Conservation (phyloP, 208 protist genomes). For the Acanthamoeba lugdunensis region DNA sequence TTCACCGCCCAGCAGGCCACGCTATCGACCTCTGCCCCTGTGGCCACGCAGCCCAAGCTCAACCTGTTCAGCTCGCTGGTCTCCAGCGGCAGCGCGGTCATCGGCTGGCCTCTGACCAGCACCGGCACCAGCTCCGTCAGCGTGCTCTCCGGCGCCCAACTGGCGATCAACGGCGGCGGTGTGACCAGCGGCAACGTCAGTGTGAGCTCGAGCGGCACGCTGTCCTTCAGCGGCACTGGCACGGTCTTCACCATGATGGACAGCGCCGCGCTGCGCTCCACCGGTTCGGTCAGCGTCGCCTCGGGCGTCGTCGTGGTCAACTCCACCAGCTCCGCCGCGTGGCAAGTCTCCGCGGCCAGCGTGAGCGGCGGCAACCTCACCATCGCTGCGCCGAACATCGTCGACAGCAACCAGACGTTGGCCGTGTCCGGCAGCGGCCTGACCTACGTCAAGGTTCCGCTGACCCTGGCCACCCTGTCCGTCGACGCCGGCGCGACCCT, state of each 20-base stretch:
- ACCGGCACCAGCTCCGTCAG: background rate
- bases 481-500: background rate
- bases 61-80: slow-evolving; percentile 28
- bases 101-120: background rate
- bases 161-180: slow-evolving; percentile 38
- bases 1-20: background rate
- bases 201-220: background rate
- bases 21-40: background rate
- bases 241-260: slow-evolving; percentile 20
- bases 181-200: slow-evolving; percentile 22
- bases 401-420: slow-evolving; percentile 30
- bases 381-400: background rate
- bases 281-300: slow-evolving; percentile 12
- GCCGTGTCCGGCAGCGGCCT: background rate
- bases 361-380: slow-evolving; percentile 59
- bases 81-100: background rate
- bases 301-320: slow-evolving; percentile 49
- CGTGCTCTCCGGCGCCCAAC: background rate
- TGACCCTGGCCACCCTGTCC: background rate
- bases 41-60: background rate
- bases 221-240: slow-evolving; percentile 13
- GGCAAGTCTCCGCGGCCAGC: slow-evolving; percentile 27
- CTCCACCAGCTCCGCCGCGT: slow-evolving; percentile 26
- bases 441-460: slow-evolving; percentile 28
- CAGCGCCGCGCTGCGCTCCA: background rate